phyloP scores from a whole-genome alignment of 2,329 filamentous ascomycete species.

The Tolypocladium capitatum region DNA sequence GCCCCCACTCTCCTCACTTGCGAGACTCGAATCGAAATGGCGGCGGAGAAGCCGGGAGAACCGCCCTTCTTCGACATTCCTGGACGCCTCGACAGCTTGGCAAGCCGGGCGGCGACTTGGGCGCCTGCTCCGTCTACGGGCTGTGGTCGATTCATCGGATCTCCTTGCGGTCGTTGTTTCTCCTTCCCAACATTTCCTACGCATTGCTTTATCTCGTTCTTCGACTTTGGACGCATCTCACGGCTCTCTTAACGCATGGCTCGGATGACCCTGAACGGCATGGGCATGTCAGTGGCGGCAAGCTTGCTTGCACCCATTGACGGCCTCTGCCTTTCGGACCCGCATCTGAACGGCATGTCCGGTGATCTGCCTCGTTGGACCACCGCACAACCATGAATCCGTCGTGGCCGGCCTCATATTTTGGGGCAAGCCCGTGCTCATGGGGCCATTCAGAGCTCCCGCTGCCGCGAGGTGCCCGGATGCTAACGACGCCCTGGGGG shows the following conservation, averaged over 20 bases:
- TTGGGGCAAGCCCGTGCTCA: not conserved
- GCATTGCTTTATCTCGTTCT: constrained; percentile 29
- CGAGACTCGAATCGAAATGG: constrained; percentile 4
- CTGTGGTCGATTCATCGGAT: constrained; percentile 6
- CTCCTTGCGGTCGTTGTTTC: constrained; percentile 11
- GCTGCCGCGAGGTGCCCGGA: constrained; percentile 3
- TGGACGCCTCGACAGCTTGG: not conserved
- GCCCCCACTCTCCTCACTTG: constrained; percentile 4
- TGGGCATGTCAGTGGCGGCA: constrained; percentile 4
- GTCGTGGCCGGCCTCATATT: not conserved
- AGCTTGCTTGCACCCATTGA: constrained; percentile 2
- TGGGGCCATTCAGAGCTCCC: constrained; percentile 2
- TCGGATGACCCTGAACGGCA: constrained; percentile 19
- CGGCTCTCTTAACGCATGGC: constrained; percentile 23
- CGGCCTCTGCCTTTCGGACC: constrained; percentile 7
- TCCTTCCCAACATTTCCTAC: constrained; percentile 16
- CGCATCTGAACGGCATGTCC: constrained; percentile 26
- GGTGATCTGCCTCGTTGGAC: constrained; percentile 16
- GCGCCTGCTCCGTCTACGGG: constrained; percentile 6
- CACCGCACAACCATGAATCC: constrained; percentile 3
- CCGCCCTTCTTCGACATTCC: not conserved
- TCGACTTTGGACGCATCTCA: constrained; percentile 27
- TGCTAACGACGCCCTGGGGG: constrained; percentile 2
- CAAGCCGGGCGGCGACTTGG: not conserved
- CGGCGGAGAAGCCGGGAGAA: not conserved